These are phyloP conservation scores for Arachnomyces sp. DNA, from an alignment of 2,329 filamentous ascomycete species.

Conservation along the genomic window DNA sequence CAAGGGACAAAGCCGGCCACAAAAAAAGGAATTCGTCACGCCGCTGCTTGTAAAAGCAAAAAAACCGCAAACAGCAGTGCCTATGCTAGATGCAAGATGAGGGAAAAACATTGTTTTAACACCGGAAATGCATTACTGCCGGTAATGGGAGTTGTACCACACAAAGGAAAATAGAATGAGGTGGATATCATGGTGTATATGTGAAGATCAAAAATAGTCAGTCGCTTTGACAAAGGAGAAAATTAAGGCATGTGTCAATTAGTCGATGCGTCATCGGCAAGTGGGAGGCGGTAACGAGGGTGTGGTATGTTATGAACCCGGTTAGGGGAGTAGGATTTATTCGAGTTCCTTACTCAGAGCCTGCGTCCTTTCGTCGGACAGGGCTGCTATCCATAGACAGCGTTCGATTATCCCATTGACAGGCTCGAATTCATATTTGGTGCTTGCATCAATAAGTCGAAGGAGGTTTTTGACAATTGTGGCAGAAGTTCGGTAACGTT, in stretches of 20 bases:
- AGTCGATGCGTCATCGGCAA: slow-evolving; percentile 1
- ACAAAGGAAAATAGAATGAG: no score
- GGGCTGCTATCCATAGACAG: slow-evolving; percentile 57
- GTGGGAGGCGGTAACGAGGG: slow-evolving; percentile 4
- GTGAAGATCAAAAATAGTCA: no score
- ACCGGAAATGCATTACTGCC: slow-evolving; percentile 14
- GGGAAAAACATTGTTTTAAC: slow-evolving; percentile 14
- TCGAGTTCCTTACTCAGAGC: slow-evolving; percentile 38
- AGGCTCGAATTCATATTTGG: slow-evolving; percentile 53
- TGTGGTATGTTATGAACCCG: no score
- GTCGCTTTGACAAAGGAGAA: no score
- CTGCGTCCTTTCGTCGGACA: slow-evolving; percentile 52
- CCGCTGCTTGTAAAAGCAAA: background rate
- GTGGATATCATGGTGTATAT: no score
- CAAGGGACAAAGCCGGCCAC: background rate
- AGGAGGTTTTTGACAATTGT: slow-evolving; percentile 58
- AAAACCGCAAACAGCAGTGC: slow-evolving; percentile 3
- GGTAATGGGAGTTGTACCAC: slow-evolving; percentile 13
- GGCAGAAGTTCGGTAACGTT: slow-evolving; percentile 58
- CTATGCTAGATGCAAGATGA: slow-evolving; percentile 16
- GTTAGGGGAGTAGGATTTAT: slow-evolving; percentile 14
- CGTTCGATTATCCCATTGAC: slow-evolving; percentile 53
- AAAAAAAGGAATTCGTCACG: background rate
- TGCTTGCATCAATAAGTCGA: slow-evolving; percentile 56
- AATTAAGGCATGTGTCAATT: no score